Evolutionary conservation across 1,284 basidiomycete species (phyloP).

Genomic region (Trichosporon asahii): DNA sequence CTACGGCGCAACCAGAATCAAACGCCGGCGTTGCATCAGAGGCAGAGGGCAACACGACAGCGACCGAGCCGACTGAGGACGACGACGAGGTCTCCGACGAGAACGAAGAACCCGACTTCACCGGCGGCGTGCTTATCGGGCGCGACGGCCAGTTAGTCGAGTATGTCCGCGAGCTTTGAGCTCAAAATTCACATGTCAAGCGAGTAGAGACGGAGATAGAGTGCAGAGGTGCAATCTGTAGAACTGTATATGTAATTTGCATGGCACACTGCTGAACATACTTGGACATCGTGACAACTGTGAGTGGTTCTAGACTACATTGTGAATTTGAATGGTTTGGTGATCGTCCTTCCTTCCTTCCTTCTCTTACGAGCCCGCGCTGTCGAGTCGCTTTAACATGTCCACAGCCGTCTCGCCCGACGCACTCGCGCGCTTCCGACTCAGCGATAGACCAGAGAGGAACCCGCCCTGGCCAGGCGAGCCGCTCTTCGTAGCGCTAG

Average conservation of each 20-base stretch:
- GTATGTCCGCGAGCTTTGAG: background rate
- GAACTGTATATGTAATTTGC: background rate
- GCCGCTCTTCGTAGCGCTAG: background rate
- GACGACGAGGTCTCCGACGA: background rate
- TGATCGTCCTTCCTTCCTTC: too few species aligned
- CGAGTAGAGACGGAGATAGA: background rate
- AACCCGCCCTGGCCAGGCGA: constrained; percentile 13
- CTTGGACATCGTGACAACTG: background rate
- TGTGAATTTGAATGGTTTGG: background rate
- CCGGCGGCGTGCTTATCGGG: constrained; percentile 5
- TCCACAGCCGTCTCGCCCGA: constrained; percentile 17
- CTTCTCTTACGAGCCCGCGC: background rate
- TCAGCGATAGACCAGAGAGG: constrained; percentile 18
- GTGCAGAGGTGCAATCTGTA: background rate
- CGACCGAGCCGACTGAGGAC: background rate
- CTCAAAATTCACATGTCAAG: background rate
- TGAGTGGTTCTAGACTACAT: background rate
- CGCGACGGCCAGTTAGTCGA: background rate
- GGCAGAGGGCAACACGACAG: background rate
- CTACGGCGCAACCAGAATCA: background rate
- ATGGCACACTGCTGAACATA: background rate
- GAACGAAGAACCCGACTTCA: background rate
- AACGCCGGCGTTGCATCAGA: background rate
- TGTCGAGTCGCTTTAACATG: constrained; percentile 20
- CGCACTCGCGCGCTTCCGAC: constrained; percentile 16